phyloP scores from a whole-genome alignment of 371 early-diverging fungal genomes.

The Basidiobolus meristosporus region DNA sequence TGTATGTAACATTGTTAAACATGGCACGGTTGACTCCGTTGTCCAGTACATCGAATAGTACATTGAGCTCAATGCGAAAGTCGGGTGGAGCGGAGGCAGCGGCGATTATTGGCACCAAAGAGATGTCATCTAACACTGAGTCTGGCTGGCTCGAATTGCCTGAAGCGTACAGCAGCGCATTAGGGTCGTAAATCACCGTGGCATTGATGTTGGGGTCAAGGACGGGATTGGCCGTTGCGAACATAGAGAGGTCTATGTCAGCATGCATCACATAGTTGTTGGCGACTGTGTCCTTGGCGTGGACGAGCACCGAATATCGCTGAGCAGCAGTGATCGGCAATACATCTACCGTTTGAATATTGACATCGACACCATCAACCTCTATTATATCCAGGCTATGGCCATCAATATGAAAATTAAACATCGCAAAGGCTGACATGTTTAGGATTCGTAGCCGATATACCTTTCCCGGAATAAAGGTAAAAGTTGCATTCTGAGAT shows the following conservation, averaged over 20 bases:
- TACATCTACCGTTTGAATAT: slow-evolving; percentile 9
- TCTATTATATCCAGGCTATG: slow-evolving; percentile 15
- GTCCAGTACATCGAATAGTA: slow-evolving; percentile 34
- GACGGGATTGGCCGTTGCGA: slow-evolving; percentile 2
- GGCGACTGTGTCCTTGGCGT: slow-evolving; percentile 9
- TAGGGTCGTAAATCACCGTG: slow-evolving; percentile 11
- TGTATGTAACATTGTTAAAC: slow-evolving; percentile 61
- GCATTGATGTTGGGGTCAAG: slow-evolving; percentile 7
- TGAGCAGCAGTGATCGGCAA: slow-evolving; percentile 14
- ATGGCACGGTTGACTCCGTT: slow-evolving; percentile 64
- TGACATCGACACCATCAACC: slow-evolving; percentile 13
- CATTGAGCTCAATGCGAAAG: slow-evolving; percentile 26
- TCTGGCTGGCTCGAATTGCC: too few relatives aligned
- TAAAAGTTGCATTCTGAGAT: slow-evolving; percentile 14
- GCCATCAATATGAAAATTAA: slow-evolving; percentile 13
- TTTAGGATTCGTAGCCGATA: slow-evolving; percentile 71
- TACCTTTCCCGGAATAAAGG: slow-evolving; percentile 48
- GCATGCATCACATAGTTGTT: slow-evolving; percentile 14
- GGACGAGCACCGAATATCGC: slow-evolving; percentile 15
- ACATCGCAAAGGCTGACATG: slow-evolving; percentile 12
- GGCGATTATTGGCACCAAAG: slow-evolving; percentile 15
- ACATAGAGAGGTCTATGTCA: slow-evolving; percentile 8
- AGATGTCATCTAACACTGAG: slow-evolving; percentile 2
- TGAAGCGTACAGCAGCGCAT: background rate
- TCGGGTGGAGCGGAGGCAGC: slow-evolving; percentile 18